Evolutionary conservation across 2,329 filamentous ascomycete species (phyloP), one percentile per base, ranked within the genome.

Genomic region (Fonsecaea monophora): DNA sequence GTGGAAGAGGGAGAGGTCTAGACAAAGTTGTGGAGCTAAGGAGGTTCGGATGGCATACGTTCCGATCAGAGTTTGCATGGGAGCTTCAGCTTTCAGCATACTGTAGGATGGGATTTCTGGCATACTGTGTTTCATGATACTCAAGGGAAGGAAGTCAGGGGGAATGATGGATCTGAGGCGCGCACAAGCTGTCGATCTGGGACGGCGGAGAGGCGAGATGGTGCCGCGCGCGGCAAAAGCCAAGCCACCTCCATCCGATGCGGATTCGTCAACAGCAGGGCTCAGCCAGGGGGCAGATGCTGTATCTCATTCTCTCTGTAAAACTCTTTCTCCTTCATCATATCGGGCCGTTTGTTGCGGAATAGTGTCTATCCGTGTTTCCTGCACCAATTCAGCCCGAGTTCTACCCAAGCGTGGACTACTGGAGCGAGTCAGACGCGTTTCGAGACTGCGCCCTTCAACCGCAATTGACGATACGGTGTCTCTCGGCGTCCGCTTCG

Each of bases 91-190:
- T 60, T 65, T 57, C 42, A 62, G 34, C 12, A 48, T 53, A n/a
- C 30, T 58, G 60, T 32, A 6, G 58, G 40, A 59, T 37, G 38
- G 40, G 45, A 35, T 35, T 55, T 67, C 65, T 63, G 57, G 65
- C 68, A 64, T 42, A 35, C 34, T 30, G 32, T 63, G 68, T 69
- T 69, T 69, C 68, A 69, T 18, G 56, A 56, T n/a, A 8, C 40
- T 53, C 30, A 30, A 48, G 32, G 13, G 4, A 30, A 30, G n/a
- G 60, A 30, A 35, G 60, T 62, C 54, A 56, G 25, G 53, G 53
- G 64, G 35, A 54, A 54, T 37, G 53, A 62, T 35, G 62, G 58
- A 53, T 60, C 37, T 58, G 64, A 66, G 13, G 32, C 53, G 63
- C 64, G 53, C 37, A 21, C 15, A 45, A 45, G 40, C 40, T 8